Conservation (phyloP, 164 flowering plant genomes). For the Sextonia rubra region DNA sequence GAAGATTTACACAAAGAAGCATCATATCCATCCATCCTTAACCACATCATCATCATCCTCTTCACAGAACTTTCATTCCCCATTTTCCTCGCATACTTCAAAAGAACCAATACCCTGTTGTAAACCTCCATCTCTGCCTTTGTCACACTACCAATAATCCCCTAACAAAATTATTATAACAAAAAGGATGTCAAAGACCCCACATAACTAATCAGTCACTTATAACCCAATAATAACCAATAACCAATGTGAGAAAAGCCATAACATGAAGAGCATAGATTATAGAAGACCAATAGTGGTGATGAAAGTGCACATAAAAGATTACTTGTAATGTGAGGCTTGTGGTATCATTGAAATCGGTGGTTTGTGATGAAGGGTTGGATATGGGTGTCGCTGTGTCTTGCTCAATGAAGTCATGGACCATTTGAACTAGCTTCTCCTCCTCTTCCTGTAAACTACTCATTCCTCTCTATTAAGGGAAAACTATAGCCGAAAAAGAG, state of each 20-base stretch:
- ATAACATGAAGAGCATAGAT: background rate
- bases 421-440: conserved; percentile 51
- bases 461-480: conserved; percentile 1
- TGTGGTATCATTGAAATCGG: conserved; percentile 12
- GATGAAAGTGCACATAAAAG: background rate
- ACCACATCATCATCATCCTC: conserved; percentile 34
- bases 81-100: conserved; percentile 24
- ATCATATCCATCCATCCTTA: conserved; percentile 35
- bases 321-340: conserved; percentile 31
- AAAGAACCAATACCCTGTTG: conserved; percentile 22
- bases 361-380: conserved; percentile 10
- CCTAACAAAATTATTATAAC: conserved; percentile 21
- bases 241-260: background rate
- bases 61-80: conserved; percentile 20
- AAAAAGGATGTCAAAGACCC: background rate
- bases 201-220: background rate
- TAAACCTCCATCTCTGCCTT: conserved; percentile 29
- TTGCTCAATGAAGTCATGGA: conserved; percentile 54
- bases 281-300: background rate
- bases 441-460: conserved; percentile 54
- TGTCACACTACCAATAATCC: conserved; percentile 25
- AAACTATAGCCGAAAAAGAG: too few species aligned
- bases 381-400: conserved; percentile 27
- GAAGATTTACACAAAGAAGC: conserved; percentile 45
- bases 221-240: too few species aligned